Evolutionary conservation across 805 yeast species (phyloP).

Genomic region (Ogataea degrootiae): DNA sequence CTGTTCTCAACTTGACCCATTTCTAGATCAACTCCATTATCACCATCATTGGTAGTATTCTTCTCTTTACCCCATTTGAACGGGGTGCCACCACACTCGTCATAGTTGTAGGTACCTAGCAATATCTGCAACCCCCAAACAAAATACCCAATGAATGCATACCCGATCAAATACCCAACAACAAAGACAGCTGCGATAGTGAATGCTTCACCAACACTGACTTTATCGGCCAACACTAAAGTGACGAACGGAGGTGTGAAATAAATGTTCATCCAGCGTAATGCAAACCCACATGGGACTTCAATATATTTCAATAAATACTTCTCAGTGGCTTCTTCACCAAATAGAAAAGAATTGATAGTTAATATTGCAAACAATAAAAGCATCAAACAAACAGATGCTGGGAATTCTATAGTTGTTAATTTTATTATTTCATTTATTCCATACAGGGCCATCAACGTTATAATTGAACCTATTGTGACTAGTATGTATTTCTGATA

Average conservation of each 20-base stretch:
- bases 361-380: constrained; percentile 46
- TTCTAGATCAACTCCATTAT: background rate
- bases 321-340: constrained; percentile 28
- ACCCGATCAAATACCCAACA: constrained; percentile 54
- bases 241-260: constrained; percentile 76
- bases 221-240: constrained; percentile 61
- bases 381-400: constrained; percentile 69
- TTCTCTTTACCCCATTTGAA: constrained; percentile 4
- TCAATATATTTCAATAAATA: constrained; percentile 35
- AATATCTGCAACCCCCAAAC: constrained; percentile 39
- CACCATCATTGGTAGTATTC: too few relatives aligned
- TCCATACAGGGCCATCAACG: constrained; percentile 48
- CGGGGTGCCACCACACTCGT: background rate
- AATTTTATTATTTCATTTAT: constrained; percentile 41
- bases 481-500: constrained; percentile 41
- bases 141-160: constrained; percentile 45
- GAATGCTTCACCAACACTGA: constrained; percentile 62
- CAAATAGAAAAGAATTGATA: constrained; percentile 32
- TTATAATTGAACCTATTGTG: constrained; percentile 43
- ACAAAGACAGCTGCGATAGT: constrained; percentile 72
- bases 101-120: constrained; percentile 20
- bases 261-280: constrained; percentile 74
- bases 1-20: background rate
- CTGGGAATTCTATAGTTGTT: constrained; percentile 55
- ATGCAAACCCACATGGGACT: constrained; percentile 62